These are phyloP conservation scores for Mycena haematopus DNA, from an alignment of 768 basidiomycete genomes.

Conservation along the genomic window DNA sequence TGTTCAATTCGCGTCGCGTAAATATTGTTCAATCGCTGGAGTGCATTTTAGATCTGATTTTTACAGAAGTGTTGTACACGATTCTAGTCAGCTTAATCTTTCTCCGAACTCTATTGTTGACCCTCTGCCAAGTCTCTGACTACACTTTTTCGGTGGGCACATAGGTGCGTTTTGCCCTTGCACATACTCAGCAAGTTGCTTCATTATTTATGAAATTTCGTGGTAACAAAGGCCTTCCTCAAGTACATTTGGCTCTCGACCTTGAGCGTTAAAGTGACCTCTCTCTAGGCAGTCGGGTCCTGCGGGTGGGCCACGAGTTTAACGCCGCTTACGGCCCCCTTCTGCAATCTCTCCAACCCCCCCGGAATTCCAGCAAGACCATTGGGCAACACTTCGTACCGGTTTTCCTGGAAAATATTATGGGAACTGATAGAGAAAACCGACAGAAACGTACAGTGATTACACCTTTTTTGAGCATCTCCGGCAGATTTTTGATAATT, in stretches of 20 bases:
- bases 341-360: slow-evolving; percentile 42
- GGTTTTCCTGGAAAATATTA: slow-evolving; percentile 44
- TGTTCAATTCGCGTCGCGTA: not conserved
- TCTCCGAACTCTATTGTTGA: no score
- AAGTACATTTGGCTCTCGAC: no score
- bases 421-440: not conserved
- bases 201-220: no score
- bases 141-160: no score
- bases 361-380: slow-evolving; percentile 51
- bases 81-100: no score
- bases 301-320: slow-evolving; percentile 21
- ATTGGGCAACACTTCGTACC: slow-evolving; percentile 48
- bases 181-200: no score
- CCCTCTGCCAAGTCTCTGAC: no score
- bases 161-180: no score
- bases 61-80: no score
- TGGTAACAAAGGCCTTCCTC: no score
- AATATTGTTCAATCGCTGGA: no score
- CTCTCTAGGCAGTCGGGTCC: not conserved
- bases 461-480: slow-evolving; percentile 41
- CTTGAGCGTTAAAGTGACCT: not conserved
- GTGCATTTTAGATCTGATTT: no score
- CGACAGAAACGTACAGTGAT: slow-evolving; percentile 17
- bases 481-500: slow-evolving; percentile 30
- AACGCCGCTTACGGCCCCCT: slow-evolving; percentile 19